Evolutionary conservation across 169 alveolate species (phyloP).

Genomic region (Babesia sp.): DNA sequence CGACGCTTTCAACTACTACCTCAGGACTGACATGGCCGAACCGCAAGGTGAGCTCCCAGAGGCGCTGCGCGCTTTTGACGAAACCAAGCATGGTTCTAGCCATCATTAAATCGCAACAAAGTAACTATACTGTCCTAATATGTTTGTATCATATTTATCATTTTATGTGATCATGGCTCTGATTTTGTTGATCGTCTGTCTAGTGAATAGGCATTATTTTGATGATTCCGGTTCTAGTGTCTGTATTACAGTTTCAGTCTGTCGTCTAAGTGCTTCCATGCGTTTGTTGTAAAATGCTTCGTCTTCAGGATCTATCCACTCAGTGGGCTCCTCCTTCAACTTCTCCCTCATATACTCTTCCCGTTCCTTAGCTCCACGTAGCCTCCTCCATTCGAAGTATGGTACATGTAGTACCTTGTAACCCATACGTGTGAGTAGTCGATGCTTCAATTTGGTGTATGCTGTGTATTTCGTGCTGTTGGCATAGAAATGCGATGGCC

Average conservation of each 20-base stretch:
- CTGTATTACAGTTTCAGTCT: conserved; percentile 26
- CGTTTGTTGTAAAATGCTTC: conserved; percentile 83
- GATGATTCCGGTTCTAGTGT: conserved; percentile 25
- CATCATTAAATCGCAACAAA: conserved; percentile 38
- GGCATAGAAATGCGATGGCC: conserved; percentile 91
- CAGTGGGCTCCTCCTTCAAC: conserved; percentile 87
- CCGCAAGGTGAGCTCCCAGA: conserved; percentile 36
- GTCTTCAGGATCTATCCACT: conserved; percentile 90
- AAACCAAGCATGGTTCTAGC: conserved; percentile 12
- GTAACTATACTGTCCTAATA: neutral
- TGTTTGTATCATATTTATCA: neutral
- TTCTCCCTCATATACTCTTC: conserved; percentile 88
- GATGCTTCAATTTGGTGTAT: conserved; percentile 86
- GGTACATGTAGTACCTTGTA: conserved; percentile 77
- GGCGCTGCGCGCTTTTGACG: conserved; percentile 25
- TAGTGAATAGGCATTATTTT: too few relatives aligned
- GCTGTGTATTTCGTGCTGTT: conserved; percentile 84
- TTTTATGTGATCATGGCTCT: neutral
- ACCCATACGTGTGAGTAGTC: conserved; percentile 89
- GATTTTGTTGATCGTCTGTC: too few relatives aligned
- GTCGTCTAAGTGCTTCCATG: conserved; percentile 75
- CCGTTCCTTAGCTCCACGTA: conserved; percentile 85
- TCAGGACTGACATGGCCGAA: conserved; percentile 50
- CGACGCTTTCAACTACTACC: conserved; percentile 46
- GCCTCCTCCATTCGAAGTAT: conserved; percentile 79